A percentile compares a stretch with the other conserved stretches of the same genome.
phyloP scores from a whole-genome alignment of 768 basidiomycete genomes.

The Lactarius indigo region DNA sequence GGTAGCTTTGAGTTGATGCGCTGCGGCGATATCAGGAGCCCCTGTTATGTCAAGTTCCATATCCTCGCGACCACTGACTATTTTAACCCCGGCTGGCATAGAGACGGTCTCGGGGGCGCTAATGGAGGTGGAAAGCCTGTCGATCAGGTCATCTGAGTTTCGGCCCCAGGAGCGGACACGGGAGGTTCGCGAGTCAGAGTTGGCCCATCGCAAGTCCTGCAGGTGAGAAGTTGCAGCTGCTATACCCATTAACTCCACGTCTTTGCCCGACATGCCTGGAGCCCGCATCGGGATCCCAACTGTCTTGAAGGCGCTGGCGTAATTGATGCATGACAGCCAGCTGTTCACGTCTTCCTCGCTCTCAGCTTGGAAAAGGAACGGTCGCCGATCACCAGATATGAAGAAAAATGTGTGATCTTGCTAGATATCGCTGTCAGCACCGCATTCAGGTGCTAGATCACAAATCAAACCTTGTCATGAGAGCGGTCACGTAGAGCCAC shows the following conservation, averaged over 20 bases:
- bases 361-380: conserved; percentile 73
- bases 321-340: conserved; percentile 93
- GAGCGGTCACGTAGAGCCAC: conserved; percentile 78
- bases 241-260: conserved; percentile 74
- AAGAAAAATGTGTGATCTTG: conserved; percentile 67
- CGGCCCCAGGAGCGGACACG: conserved; percentile 38
- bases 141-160: conserved; percentile 20
- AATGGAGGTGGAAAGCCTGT: conserved; percentile 15
- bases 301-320: conserved; percentile 89
- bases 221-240: conserved; percentile 85
- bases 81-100: conserved; percentile 7
- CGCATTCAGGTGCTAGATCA: background rate
- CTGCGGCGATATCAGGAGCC: conserved; percentile 55
- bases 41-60: conserved; percentile 44
- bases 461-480: conserved; percentile 63
- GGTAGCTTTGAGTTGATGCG: conserved; percentile 72
- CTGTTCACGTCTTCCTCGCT: conserved; percentile 73
- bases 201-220: conserved; percentile 53
- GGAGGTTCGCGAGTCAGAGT: conserved; percentile 26
- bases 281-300: conserved; percentile 79
- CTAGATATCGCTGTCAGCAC: background rate
- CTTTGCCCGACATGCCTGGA: conserved; percentile 60
- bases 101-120: conserved; percentile 6
- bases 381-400: conserved; percentile 69
- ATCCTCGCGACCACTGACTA: conserved; percentile 17